Percentiles rank a stretch among this genome's conserved stretches.
Conservation (phyloP, 306 rosid species). For the Dicorynia guianensis region DNA sequence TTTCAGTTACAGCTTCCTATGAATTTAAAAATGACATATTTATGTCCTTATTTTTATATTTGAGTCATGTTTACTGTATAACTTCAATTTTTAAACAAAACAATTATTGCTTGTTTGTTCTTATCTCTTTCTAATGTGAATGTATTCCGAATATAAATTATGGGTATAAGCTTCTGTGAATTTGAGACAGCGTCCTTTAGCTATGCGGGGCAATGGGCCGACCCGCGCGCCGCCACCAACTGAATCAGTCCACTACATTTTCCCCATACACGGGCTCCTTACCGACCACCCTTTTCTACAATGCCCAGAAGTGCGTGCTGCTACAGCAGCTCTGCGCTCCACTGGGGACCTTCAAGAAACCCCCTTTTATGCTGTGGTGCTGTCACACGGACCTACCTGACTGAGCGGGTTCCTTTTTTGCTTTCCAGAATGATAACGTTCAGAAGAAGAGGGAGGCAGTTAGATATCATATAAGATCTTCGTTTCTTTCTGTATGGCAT, state of each 20-base stretch:
- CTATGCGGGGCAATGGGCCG: conserved; percentile 32
- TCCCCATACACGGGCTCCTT: conserved; percentile 77
- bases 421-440: conserved; percentile 85
- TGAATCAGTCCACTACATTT: conserved; percentile 67
- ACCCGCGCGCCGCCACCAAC: conserved; percentile 32
- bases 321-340: conserved; percentile 72
- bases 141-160: too few relatives aligned
- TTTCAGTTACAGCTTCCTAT: too few relatives aligned
- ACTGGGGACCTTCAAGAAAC: conserved; percentile 79
- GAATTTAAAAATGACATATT: too few relatives aligned
- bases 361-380: conserved; percentile 63
- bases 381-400: conserved; percentile 75
- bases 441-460: conserved; percentile 81
- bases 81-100: too few relatives aligned
- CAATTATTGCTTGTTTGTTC: too few relatives aligned
- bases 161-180: too few relatives aligned
- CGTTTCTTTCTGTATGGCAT: conserved; percentile 93
- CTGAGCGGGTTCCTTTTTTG: conserved; percentile 77
- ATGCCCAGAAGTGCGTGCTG: conserved; percentile 86
- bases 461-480: conserved; percentile 90
- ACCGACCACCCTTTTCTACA: conserved; percentile 87
- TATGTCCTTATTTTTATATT: too few relatives aligned
- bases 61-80: too few relatives aligned
- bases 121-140: too few relatives aligned
- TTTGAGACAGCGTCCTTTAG: conserved; percentile 44